These are phyloP conservation scores for Zarea fungicola DNA, from an alignment of 2,329 filamentous ascomycete genomes.

Conservation along the genomic window DNA sequence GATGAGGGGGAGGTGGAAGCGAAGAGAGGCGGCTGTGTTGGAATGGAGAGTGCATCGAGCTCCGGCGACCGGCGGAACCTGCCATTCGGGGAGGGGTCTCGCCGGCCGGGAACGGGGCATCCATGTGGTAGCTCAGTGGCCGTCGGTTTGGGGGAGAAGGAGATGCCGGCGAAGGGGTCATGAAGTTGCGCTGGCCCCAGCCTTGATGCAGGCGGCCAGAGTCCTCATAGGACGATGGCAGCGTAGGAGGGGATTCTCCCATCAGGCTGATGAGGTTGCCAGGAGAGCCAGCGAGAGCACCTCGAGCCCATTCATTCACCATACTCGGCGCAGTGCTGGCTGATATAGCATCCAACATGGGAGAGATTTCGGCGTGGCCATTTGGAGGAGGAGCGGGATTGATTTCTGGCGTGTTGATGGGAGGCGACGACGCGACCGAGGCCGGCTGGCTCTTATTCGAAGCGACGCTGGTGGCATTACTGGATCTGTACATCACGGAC, in stretches of 20 bases:
- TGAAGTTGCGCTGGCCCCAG: constrained; percentile 42
- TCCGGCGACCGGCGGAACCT: constrained; percentile 33
- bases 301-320: constrained; percentile 41
- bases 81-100: constrained; percentile 35
- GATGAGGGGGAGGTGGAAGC: constrained; percentile 66
- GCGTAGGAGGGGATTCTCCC: constrained; percentile 39
- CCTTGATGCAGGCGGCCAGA: constrained; percentile 30
- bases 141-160: constrained; percentile 36
- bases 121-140: constrained; percentile 52
- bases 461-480: constrained; percentile 27
- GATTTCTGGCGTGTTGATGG: constrained; percentile 41
- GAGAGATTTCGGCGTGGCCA: constrained; percentile 40
- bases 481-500: constrained; percentile 22
- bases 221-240: constrained; percentile 38
- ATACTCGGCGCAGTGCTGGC: constrained; percentile 44
- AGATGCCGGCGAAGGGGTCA: constrained; percentile 40
- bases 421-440: constrained; percentile 40
- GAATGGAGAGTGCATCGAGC: constrained; percentile 48
- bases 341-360: constrained; percentile 44
- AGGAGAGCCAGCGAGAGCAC: constrained; percentile 38
- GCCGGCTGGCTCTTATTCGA: constrained; percentile 29
- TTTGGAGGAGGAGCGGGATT: constrained; percentile 34
- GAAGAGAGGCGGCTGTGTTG: constrained; percentile 40
- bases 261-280: constrained; percentile 37
- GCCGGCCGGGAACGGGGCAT: constrained; percentile 37